Percentiles rank a stretch among this genome's conserved stretches.
These are phyloP conservation scores for Petunia hybrid DNA, from an alignment of 305 asterid genomes.

Conservation along the genomic window DNA sequence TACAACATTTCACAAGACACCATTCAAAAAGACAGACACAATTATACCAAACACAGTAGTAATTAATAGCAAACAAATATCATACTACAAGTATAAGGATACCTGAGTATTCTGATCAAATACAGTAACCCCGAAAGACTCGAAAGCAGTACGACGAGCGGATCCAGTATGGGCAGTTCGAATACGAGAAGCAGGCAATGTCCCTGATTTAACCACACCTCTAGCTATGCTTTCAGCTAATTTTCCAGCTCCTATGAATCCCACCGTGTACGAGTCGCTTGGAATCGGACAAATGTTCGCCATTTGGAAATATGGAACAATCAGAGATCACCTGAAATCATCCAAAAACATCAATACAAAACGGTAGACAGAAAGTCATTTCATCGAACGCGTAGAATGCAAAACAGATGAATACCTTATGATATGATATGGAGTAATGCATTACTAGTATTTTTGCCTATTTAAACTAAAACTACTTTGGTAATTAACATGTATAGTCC, in stretches of 20 bases:
- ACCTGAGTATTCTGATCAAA: conserved; percentile 71
- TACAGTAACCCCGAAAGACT: conserved; percentile 80
- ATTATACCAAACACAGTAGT: background rate
- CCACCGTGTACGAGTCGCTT: conserved; percentile 67
- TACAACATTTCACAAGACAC: too few relatives aligned
- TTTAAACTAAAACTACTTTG: background rate
- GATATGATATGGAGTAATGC: background rate
- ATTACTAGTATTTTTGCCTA: background rate
- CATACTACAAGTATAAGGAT: background rate
- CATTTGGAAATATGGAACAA: conserved; percentile 40
- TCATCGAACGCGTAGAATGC: conserved; percentile 18
- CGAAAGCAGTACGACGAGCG: conserved; percentile 74
- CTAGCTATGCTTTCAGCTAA: conserved; percentile 97
- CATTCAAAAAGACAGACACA: background rate
- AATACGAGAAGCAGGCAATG: conserved; percentile 73
- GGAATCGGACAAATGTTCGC: conserved; percentile 54
- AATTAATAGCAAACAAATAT: background rate
- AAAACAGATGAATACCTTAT: background rate
- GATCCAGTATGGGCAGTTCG: conserved; percentile 70
- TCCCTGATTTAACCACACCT: conserved; percentile 78
- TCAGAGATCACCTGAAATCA: background rate
- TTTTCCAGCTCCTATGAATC: conserved; percentile 95
- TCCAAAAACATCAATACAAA: background rate
- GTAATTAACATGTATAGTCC: background rate
- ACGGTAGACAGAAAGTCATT: background rate